These are phyloP conservation scores for Penicillium atrosanguineum DNA, from an alignment of 495 filamentous ascomycete genomes.

Conservation along the genomic window DNA sequence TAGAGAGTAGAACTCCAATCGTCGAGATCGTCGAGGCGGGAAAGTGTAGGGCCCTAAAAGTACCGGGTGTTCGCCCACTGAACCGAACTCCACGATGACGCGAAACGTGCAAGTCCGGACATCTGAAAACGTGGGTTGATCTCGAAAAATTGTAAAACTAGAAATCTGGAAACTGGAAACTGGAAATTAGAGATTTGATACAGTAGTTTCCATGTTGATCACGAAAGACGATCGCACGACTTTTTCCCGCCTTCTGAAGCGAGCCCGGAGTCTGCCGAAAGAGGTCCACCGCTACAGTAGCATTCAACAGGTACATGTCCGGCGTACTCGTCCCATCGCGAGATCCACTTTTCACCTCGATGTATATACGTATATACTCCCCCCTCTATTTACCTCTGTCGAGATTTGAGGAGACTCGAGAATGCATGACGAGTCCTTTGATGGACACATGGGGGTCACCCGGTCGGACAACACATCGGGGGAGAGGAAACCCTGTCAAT, in stretches of 20 bases:
- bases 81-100: too few species aligned
- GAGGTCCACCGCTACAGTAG: conserved; percentile 7
- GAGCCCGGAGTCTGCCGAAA: conserved; percentile 10
- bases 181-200: too few species aligned
- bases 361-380: too few species aligned
- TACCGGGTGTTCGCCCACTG: too few species aligned
- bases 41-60: too few species aligned
- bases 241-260: not conserved
- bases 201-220: not conserved
- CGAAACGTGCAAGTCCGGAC: too few species aligned
- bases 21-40: not conserved
- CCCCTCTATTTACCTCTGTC: not conserved
- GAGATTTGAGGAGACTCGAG: not conserved
- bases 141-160: not conserved
- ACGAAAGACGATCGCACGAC: not conserved
- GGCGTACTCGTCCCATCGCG: not conserved
- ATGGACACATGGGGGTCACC: not conserved
- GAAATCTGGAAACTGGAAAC: too few species aligned
- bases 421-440: not conserved
- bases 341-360: too few species aligned
- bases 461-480: not conserved
- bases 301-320: not conserved
- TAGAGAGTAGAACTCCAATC: not conserved
- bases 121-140: not conserved
- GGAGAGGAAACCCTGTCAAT: conserved; percentile 17